Conservation (phyloP, 1,284 basidiomycete genomes). For the Ganoderma boninense region DNA sequence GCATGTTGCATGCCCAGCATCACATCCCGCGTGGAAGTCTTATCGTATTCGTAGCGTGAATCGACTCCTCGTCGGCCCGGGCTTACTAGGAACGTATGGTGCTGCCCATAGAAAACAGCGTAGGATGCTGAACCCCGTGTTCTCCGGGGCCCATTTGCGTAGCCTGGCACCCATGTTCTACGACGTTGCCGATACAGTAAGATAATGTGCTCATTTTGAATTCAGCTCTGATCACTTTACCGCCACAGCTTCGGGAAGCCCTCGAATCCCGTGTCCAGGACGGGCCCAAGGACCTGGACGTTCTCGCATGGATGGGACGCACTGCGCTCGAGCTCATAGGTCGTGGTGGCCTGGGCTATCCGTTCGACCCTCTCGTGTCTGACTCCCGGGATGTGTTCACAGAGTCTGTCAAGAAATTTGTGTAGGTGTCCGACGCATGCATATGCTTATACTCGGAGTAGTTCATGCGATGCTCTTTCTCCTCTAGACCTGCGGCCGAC, state of each 20-base stretch:
- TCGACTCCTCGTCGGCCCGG: not conserved
- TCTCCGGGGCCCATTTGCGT: slow-evolving; percentile 38
- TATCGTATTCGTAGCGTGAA: no score
- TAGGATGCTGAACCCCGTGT: slow-evolving; percentile 41
- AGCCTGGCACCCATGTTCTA: slow-evolving; percentile 36
- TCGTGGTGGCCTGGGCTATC: slow-evolving; percentile 46
- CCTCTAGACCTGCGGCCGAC: not conserved
- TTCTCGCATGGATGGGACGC: slow-evolving; percentile 47
- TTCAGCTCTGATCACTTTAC: not conserved
- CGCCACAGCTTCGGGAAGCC: slow-evolving; percentile 24
- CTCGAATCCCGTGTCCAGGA: slow-evolving; percentile 19
- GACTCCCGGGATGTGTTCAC: slow-evolving; percentile 9
- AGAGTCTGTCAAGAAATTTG: not conserved
- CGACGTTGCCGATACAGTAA: slow-evolving; percentile 33
- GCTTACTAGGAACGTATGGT: slow-evolving; percentile 17
- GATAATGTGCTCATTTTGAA: not conserved
- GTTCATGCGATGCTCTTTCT: not conserved
- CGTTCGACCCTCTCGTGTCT: slow-evolving; percentile 45
- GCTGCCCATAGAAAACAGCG: slow-evolving; percentile 32
- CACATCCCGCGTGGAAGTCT: not conserved
- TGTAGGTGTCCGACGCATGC: not conserved
- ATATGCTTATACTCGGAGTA: not conserved
- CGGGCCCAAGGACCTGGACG: slow-evolving; percentile 41
- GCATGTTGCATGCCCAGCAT: not conserved
- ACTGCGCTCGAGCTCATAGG: slow-evolving; percentile 43